Evolutionary conservation across 179 eudicot genomes (phyloP), one percentile per base, ranked within the genome.

Genomic region (Silene vulgaris): DNA sequence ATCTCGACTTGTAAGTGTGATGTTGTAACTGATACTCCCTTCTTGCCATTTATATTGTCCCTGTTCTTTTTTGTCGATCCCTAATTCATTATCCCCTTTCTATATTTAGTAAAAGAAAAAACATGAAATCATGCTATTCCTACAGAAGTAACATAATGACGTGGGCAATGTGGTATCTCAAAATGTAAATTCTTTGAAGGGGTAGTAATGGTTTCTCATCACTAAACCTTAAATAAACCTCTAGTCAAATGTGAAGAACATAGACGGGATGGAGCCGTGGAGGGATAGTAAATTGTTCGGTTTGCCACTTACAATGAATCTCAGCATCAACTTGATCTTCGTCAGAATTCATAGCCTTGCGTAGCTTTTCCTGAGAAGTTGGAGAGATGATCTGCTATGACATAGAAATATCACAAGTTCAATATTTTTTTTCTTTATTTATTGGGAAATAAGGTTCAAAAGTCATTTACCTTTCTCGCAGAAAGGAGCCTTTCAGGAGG

Each of bases 401-500:
- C 75, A 35, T 4, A 69, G n/a, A n/a, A 56, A 26, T 4, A 56
- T 8, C 61, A 71, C 74, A 40, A 77, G 57, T 74, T 20, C 37
- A 63, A 28, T 6, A 54, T 62, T 63, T 20, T 4, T 20, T 26
- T 29, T 17, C n/a, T 63, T 26, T 45, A 5, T 64, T 19, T 30
- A 8, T 21, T 12, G 6, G 61, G 9, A 8, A 12, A 26, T 2
- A 17, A 74, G 17, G 71, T n/a, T n/a, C 16, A 30, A 8, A 21
- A 16, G 48, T 64, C 37, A 23, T 14, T 75, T 63, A 89, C 99
- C 97, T 92, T 90, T 85, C 95, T 83, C 28, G 89, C 81, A 61
- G 90, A 90, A 57, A 85, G 87, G 48, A 92, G 85, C 82, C 93
- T 87, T 85, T 85, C 90, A 74, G 96, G 96, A 80, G 85, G 85